Conservation (phyloP, 2,329 filamentous ascomycete genomes). For the Ophiostoma australiae region DNA sequence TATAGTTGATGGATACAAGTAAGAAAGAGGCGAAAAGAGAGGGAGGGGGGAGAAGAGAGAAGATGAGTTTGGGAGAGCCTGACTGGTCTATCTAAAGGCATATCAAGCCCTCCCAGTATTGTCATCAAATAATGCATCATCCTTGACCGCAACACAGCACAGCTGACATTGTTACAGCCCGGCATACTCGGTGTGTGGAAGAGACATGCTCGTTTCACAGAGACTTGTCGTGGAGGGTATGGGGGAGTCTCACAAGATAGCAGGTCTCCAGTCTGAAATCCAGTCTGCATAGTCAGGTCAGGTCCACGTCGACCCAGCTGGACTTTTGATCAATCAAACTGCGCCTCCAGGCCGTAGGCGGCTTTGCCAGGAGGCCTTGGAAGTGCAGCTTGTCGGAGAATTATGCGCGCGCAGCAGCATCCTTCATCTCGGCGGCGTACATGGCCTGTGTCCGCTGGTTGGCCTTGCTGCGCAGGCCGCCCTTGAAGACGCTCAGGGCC, state of each 20-base stretch:
- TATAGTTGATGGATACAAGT: background rate
- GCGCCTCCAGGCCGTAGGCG: conserved; percentile 9
- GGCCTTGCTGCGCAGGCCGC: conserved; percentile 34
- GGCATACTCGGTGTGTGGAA: conserved; percentile 7
- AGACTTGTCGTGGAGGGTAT: background rate
- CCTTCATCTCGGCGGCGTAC: conserved; percentile 37
- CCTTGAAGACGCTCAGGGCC: conserved; percentile 46
- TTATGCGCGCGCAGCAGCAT: conserved; percentile 29
- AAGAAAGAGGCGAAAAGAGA: background rate
- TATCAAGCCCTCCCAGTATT: background rate
- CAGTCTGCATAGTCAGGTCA: background rate
- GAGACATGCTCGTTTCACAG: background rate
- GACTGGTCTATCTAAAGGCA: background rate
- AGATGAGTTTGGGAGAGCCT: background rate
- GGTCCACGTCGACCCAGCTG: conserved; percentile 5
- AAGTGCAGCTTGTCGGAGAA: background rate
- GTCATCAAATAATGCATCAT: background rate
- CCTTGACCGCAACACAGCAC: conserved; percentile 24
- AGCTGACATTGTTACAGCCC: conserved; percentile 23
- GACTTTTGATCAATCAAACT: conserved; percentile 10
- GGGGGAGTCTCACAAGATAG: background rate
- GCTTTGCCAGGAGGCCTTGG: conserved; percentile 7
- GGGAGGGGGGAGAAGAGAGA: background rate
- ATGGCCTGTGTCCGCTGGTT: conserved; percentile 31
- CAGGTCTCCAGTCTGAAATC: background rate